Conservation (phyloP, 2,329 filamentous ascomycete species). For the Apiospora malaysiana region DNA sequence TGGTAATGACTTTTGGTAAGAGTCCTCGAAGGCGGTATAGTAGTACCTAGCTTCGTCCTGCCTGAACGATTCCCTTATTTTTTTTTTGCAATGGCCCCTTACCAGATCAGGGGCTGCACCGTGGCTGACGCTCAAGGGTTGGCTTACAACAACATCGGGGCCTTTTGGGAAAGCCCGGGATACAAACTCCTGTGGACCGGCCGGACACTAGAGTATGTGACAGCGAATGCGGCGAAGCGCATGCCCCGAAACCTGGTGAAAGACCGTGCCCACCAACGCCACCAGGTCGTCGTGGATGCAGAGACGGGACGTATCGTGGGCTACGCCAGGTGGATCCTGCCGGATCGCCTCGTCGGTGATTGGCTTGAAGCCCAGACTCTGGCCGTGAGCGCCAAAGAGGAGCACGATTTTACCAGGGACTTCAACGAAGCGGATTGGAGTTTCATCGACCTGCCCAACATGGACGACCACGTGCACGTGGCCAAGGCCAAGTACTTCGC, state of each 20-base stretch:
- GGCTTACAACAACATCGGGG: slow-evolving; percentile 31
- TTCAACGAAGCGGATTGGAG: slow-evolving; percentile 28
- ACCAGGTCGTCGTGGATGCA: slow-evolving; percentile 32
- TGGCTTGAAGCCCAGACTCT: slow-evolving; percentile 31
- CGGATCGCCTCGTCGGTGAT: slow-evolving; percentile 23
- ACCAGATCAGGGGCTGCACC: slow-evolving; percentile 27
- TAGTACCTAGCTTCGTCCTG: not conserved
- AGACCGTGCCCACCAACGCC: slow-evolving; percentile 29
- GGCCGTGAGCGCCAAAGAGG: slow-evolving; percentile 26
- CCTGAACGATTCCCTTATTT: not conserved
- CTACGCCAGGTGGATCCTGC: slow-evolving; percentile 33
- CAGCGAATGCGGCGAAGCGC: slow-evolving; percentile 26
- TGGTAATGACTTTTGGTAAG: not conserved
- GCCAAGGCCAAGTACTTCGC: slow-evolving; percentile 24
- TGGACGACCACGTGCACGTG: slow-evolving; percentile 25
- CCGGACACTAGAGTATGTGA: slow-evolving; percentile 26
- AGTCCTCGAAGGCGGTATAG: not conserved
- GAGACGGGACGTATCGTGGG: slow-evolving; percentile 32
- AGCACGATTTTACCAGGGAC: slow-evolving; percentile 23
- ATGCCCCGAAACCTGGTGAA: slow-evolving; percentile 29
- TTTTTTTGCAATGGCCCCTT: slow-evolving; percentile 17
- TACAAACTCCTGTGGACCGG: slow-evolving; percentile 28
- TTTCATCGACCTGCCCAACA: slow-evolving; percentile 21
- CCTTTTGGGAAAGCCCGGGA: slow-evolving; percentile 31
- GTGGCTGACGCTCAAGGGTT: slow-evolving; percentile 27